Percentiles rank a stretch among this genome's conserved stretches.
phyloP scores from a whole-genome alignment of 345 rosid genomes.

The Luvunga scandens region DNA sequence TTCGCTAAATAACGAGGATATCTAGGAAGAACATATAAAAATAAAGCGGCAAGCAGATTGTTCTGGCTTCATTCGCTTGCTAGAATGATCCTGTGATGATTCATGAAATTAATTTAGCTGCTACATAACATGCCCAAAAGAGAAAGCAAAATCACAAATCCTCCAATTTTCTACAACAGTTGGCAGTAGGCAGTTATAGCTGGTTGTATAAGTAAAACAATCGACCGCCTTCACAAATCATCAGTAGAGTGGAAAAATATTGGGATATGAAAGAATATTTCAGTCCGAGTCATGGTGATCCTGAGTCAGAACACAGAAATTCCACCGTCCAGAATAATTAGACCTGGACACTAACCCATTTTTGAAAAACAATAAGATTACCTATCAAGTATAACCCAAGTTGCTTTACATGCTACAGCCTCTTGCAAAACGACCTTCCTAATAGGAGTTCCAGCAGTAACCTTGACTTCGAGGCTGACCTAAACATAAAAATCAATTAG shows the following conservation, averaged over 20 bases:
- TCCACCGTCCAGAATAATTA: not conserved
- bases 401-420: slow-evolving; percentile 33
- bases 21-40: not conserved
- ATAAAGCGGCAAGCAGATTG: not conserved
- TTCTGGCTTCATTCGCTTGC: not conserved
- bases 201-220: not conserved
- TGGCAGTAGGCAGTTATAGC: not conserved
- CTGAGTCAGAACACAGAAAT: not conserved
- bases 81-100: not conserved
- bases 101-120: not conserved
- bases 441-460: slow-evolving; percentile 51
- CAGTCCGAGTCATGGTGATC: not conserved
- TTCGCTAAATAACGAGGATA: not conserved
- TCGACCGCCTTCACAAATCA: not conserved
- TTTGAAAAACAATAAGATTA: slow-evolving; percentile 9
- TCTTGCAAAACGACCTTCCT: slow-evolving; percentile 56
- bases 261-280: not conserved
- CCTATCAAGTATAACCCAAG: slow-evolving; percentile 62
- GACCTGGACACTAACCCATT: not conserved
- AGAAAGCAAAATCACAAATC: not conserved
- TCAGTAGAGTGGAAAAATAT: not conserved
- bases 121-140: not conserved
- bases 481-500: slow-evolving; percentile 12
- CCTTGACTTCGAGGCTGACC: slow-evolving; percentile 55
- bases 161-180: not conserved